Percentiles rank a stretch among this genome's conserved stretches.
These are phyloP conservation scores for Amphibolis antarctica DNA, from an alignment of 106 monocot species.

Conservation along the genomic window DNA sequence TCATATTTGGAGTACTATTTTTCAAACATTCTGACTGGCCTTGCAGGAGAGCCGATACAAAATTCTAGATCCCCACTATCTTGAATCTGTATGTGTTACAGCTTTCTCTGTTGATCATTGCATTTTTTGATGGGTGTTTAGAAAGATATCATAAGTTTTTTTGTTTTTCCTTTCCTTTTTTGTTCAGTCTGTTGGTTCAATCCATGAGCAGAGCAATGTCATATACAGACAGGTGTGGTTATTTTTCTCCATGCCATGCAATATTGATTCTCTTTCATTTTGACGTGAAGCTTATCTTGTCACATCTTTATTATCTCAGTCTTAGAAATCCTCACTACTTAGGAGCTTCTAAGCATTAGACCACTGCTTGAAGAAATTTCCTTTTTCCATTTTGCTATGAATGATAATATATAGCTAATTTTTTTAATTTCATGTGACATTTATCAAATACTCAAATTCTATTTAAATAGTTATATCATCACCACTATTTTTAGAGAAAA, in stretches of 20 bases:
- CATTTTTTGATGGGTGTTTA: neutral
- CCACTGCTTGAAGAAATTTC: too few relatives aligned
- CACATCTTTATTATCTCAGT: neutral
- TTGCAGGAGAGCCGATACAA: conserved; percentile 81
- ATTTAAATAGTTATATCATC: too few relatives aligned
- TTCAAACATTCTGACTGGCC: neutral
- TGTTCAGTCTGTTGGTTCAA: conserved; percentile 78
- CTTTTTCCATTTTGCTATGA: too few relatives aligned
- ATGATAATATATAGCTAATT: too few relatives aligned
- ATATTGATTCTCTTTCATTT: conserved; percentile 2
- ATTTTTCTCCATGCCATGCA: neutral
- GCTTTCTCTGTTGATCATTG: neutral
- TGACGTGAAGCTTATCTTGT: neutral
- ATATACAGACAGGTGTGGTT: conserved; percentile 72
- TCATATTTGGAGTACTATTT: too few relatives aligned
- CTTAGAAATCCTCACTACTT: neutral
- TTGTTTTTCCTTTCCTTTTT: conserved; percentile 7
- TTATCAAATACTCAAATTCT: too few relatives aligned
- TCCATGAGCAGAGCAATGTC: conserved; percentile 83
- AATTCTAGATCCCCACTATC: conserved; percentile 61
- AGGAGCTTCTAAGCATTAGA: neutral
- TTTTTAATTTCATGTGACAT: too few relatives aligned
- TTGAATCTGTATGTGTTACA: conserved; percentile 40
- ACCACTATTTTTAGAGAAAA: too few relatives aligned
- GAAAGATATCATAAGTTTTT: neutral